Evolutionary conservation across 225 moss, liverwort and hornwort species (phyloP).

Genomic region (Ulota crispa): DNA sequence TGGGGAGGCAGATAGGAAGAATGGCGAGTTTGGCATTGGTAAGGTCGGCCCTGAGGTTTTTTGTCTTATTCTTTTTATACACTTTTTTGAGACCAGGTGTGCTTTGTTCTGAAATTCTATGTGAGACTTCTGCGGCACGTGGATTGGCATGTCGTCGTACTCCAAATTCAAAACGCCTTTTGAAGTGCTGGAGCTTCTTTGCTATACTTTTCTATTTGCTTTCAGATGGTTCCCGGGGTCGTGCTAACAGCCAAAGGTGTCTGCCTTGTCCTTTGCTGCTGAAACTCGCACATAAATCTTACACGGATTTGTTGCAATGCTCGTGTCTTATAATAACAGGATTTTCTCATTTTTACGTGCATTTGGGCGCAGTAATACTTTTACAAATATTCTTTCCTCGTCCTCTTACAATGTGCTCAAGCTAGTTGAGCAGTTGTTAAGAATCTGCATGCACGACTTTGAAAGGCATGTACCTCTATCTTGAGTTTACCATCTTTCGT

Average conservation of each 20-base stretch:
- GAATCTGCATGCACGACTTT: not conserved
- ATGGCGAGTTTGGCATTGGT: not conserved
- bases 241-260: not conserved
- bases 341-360: not conserved
- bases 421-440: not conserved
- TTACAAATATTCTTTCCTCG: not conserved
- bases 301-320: not conserved
- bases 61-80: not conserved
- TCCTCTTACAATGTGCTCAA: constrained; percentile 2
- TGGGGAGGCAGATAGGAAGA: not conserved
- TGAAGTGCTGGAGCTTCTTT: constrained; percentile 22
- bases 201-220: constrained; percentile 24
- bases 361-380: not conserved
- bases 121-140: not conserved
- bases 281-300: not conserved
- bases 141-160: not conserved
- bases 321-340: not conserved
- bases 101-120: constrained; percentile 5
- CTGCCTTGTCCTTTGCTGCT: constrained; percentile 1
- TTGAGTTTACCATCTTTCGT: constrained; percentile 27
- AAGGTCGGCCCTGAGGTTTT: not conserved
- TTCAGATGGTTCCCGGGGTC: constrained; percentile 11
- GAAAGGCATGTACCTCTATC: constrained; percentile 11
- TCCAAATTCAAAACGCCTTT: not conserved
- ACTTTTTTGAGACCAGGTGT: not conserved